These are phyloP conservation scores for Ogataea ramenticola DNA, from an alignment of 805 yeast species.

Conservation along the genomic window DNA sequence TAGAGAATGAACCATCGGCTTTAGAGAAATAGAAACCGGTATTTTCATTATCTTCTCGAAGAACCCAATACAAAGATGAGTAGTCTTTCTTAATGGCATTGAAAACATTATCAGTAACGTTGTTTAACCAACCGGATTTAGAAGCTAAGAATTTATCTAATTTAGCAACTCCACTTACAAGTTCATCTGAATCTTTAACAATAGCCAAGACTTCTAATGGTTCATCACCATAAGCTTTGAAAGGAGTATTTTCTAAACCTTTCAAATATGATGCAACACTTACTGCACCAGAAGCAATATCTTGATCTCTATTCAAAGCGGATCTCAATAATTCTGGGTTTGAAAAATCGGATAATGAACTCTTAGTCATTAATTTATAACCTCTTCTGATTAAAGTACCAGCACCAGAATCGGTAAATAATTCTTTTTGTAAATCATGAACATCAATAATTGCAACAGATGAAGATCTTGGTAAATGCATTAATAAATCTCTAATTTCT, in stretches of 20 bases:
- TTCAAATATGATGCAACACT: constrained; percentile 80
- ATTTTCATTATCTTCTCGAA: constrained; percentile 84
- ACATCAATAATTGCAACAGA: constrained; percentile 97
- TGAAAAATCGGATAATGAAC: constrained; percentile 59
- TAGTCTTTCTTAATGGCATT: constrained; percentile 71
- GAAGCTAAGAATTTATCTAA: constrained; percentile 84
- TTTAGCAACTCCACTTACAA: constrained; percentile 43
- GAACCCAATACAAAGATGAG: constrained; percentile 75
- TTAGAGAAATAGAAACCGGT: constrained; percentile 86
- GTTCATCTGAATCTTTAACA: constrained; percentile 37
- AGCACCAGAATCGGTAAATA: constrained; percentile 98
- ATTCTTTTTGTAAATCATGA: constrained; percentile 90
- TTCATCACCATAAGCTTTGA: constrained; percentile 88
- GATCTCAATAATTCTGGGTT: constrained; percentile 71
- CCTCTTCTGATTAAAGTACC: constrained; percentile 98
- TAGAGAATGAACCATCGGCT: constrained; percentile 90
- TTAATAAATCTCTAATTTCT: constrained; percentile 91
- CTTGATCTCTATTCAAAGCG: constrained; percentile 72
- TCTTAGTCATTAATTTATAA: constrained; percentile 71
- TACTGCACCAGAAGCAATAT: constrained; percentile 57
- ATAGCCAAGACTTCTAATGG: constrained; percentile 92
- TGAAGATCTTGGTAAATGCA: constrained; percentile 91
- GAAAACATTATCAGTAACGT: constrained; percentile 93
- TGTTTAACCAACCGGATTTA: constrained; percentile 93
- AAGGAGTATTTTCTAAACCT: constrained; percentile 51